Percentiles rank a stretch among this genome's conserved stretches.
Conservation (phyloP, 2,329 filamentous ascomycete genomes). For the Hyphodiscus sp. region DNA sequence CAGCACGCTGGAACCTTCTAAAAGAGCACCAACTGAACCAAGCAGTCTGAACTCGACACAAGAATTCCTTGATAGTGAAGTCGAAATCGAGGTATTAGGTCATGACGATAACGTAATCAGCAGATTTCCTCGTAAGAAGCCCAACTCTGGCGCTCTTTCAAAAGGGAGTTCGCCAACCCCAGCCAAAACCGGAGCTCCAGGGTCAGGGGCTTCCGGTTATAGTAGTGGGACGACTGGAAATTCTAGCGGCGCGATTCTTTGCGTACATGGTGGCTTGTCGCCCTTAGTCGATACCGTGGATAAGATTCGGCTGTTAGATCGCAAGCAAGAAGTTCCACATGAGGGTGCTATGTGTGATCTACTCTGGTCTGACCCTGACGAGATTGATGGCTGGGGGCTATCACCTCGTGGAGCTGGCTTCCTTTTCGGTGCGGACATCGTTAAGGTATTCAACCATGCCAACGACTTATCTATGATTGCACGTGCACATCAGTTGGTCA, state of each 20-base stretch:
- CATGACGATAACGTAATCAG: slow-evolving; percentile 74
- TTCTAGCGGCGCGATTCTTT: slow-evolving; percentile 77
- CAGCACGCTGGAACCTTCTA: slow-evolving; percentile 47
- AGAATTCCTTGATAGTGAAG: slow-evolving; percentile 58
- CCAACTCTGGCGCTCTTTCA: slow-evolving; percentile 30
- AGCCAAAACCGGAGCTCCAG: slow-evolving; percentile 61
- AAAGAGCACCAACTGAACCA: slow-evolving; percentile 37
- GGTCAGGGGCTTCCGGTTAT: slow-evolving; percentile 69
- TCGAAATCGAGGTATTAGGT: slow-evolving; percentile 91
- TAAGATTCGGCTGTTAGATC: slow-evolving; percentile 89
- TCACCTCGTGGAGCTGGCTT: slow-evolving; percentile 76
- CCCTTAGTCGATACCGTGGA: slow-evolving; percentile 90
- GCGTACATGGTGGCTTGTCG: slow-evolving; percentile 89
- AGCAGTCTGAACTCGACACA: slow-evolving; percentile 41
- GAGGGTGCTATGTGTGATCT: slow-evolving; percentile 99
- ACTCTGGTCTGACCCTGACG: slow-evolving; percentile 95
- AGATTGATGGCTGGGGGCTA: slow-evolving; percentile 94
- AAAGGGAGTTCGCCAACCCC: slow-evolving; percentile 31
- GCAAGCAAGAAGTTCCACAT: slow-evolving; percentile 97
- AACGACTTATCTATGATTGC: slow-evolving; percentile 92
- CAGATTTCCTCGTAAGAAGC: slow-evolving; percentile 51
- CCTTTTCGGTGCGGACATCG: slow-evolving; percentile 90
- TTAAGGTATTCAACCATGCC: slow-evolving; percentile 89
- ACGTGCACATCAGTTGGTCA: slow-evolving; percentile 92
- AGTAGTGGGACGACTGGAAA: slow-evolving; percentile 59